Evolutionary conservation across 2,329 filamentous ascomycete genomes (phyloP).

Genomic region (Lasiodiplodia sp.): DNA sequence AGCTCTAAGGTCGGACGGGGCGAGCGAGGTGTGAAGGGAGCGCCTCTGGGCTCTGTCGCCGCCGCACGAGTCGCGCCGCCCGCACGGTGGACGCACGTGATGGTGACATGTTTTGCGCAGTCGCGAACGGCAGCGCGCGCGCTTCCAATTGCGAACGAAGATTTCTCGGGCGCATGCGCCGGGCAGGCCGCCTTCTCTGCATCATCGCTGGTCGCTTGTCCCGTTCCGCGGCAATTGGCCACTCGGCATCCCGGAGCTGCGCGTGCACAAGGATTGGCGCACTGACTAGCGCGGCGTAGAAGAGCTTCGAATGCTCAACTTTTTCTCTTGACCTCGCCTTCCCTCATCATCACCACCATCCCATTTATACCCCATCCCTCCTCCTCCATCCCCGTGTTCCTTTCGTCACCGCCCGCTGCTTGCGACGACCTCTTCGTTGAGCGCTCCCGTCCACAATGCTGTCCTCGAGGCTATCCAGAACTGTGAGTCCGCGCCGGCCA

Average conservation of each 20-base stretch:
- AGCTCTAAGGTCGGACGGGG: neutral
- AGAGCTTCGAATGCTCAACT: slow-evolving; percentile 33
- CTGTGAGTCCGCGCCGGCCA: slow-evolving; percentile 40
- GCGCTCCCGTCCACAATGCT: slow-evolving; percentile 45
- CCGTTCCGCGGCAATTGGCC: slow-evolving; percentile 26
- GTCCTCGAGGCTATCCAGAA: slow-evolving; percentile 52
- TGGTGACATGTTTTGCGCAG: neutral
- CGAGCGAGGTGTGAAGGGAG: slow-evolving; percentile 16
- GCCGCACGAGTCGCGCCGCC: slow-evolving; percentile 19
- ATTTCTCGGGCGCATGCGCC: slow-evolving; percentile 24
- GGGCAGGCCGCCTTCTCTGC: neutral
- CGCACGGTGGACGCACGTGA: slow-evolving; percentile 1
- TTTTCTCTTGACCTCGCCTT: slow-evolving; percentile 40
- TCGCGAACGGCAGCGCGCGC: neutral
- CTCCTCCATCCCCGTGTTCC: slow-evolving; percentile 34
- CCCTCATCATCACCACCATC: slow-evolving; percentile 37
- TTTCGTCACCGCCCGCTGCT: slow-evolving; percentile 39
- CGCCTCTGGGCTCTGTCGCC: slow-evolving; percentile 21
- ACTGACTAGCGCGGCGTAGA: slow-evolving; percentile 26
- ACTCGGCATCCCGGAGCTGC: slow-evolving; percentile 20
- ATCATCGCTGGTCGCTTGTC: slow-evolving; percentile 13
- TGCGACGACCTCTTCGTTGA: slow-evolving; percentile 35
- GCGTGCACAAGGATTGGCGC: slow-evolving; percentile 12
- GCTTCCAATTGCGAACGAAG: neutral
- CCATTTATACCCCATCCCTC: slow-evolving; percentile 34